A percentile compares a stretch with the other conserved stretches of the same genome.
These are phyloP conservation scores for Anthracocystis panici-leucophaei DNA, from an alignment of 1,284 basidiomycete genomes.

Conservation along the genomic window DNA sequence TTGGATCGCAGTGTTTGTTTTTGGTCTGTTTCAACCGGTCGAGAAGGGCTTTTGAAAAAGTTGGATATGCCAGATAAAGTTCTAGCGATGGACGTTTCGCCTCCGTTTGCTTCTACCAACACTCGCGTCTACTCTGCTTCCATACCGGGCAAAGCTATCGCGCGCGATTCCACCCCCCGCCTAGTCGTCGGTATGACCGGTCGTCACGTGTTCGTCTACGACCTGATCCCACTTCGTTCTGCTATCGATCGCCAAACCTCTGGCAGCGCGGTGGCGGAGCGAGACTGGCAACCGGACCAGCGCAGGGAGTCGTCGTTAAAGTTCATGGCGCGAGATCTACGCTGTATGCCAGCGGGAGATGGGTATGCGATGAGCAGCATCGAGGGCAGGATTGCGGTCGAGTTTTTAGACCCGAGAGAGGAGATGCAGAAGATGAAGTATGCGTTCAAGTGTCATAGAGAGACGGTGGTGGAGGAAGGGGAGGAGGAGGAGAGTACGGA, in stretches of 20 bases:
- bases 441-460: conserved; percentile 97
- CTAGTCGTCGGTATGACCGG: conserved; percentile 63
- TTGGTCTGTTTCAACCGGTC: conserved; percentile 44
- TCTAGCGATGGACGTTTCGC: conserved; percentile 63
- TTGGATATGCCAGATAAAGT: conserved; percentile 61
- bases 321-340: conserved; percentile 90
- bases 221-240: conserved; percentile 40
- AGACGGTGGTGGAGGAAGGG: conserved; percentile 76
- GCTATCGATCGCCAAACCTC: conserved; percentile 31
- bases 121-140: conserved; percentile 15
- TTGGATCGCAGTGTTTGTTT: conserved; percentile 58
- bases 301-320: conserved; percentile 91
- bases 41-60: conserved; percentile 31
- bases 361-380: conserved; percentile 94
- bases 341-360: conserved; percentile 91
- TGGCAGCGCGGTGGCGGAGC: conserved; percentile 25
- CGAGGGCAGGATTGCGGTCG: conserved; percentile 95
- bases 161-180: conserved; percentile 45
- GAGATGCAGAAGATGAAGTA: conserved; percentile 86
- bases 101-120: conserved; percentile 16
- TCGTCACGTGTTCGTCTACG: conserved; percentile 56
- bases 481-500: conserved; percentile 77
- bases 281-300: conserved; percentile 71
- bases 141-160: not conserved
- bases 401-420: conserved; percentile 89